Base-by-base conservation (phyloP, 305 asterid genomes). In the Fraxinus angustifolia region DNA sequence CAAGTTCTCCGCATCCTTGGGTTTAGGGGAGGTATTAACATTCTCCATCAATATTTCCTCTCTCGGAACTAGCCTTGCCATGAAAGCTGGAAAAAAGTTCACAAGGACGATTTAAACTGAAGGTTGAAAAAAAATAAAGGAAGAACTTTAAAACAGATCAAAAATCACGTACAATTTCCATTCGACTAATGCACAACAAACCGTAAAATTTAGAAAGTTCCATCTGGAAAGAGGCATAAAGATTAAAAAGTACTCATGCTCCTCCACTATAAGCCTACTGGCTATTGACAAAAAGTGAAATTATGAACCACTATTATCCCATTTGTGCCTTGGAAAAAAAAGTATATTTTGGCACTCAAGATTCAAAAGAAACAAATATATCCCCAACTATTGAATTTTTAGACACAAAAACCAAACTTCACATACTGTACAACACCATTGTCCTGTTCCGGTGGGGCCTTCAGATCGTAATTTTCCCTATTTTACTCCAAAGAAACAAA, bases 21-120 rank as follows among this genome's bases (percentile, higher is more conserved):
- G 83, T 86, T 92, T 91, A 1, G 93, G 93, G 80, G 94, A 91
- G 34, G 88, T 79, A 76, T 87, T 89, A 56, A 92, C 82, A 87
- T 87, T 92, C 76, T 82, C 93, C 84, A 73, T 77, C 78, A 90
- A 48, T 45, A 74, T 72, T 65, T 70, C 91, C 17, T 82, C 89
- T 76, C 88, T 84, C 1, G 84, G 75, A 73, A 84, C 79, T 78
- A 91, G 81, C 87, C 86, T 92, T 23, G 86, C 87, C 78, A 88
- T 91, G 28, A 91, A 93, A 79, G 97, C 99, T 95, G 93, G 80
- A 86, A 85, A 70, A 53, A 19, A 28, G 72, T 73, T 19, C 12
- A 2, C 53, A 23, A 11, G 30, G 17, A 68, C 75, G 28, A 21
- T 7, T 78, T 30, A 38, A 71, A 26, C 65, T 26, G 21, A 42